phyloP scores from a whole-genome alignment of 2,329 filamentous ascomycete genomes.

The Mollisia scopiformis region DNA sequence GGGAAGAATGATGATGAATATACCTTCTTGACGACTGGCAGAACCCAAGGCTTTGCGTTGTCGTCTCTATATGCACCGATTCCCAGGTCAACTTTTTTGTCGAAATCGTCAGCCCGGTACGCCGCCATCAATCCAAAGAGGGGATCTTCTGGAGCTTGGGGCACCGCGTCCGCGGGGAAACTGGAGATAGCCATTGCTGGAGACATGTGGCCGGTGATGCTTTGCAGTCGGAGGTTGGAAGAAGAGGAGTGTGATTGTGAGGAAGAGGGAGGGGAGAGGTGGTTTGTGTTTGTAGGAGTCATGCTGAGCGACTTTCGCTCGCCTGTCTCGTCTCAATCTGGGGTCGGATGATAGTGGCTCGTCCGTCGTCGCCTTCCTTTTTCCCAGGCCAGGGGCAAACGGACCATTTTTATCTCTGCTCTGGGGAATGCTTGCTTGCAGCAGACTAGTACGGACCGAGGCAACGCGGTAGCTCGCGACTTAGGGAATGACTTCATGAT shows the following conservation, averaged over 20 bases:
- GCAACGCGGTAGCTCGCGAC: background rate
- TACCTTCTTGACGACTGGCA: slow-evolving; percentile 97
- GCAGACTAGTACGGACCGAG: background rate
- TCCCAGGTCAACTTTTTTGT: slow-evolving; percentile 87
- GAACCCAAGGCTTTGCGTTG: slow-evolving; percentile 94
- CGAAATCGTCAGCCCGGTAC: slow-evolving; percentile 76
- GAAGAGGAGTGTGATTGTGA: slow-evolving; percentile 31
- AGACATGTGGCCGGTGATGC: slow-evolving; percentile 72
- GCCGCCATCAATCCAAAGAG: slow-evolving; percentile 92
- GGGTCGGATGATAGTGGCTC: background rate
- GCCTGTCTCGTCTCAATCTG: background rate
- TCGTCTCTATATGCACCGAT: slow-evolving; percentile 95
- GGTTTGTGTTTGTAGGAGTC: slow-evolving; percentile 2
- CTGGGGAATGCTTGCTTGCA: background rate
- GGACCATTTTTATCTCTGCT: background rate
- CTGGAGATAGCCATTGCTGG: slow-evolving; percentile 53
- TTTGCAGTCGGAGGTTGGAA: slow-evolving; percentile 58
- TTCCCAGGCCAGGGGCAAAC: background rate
- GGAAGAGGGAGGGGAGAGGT: slow-evolving; percentile 14
- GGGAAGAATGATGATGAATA: slow-evolving; percentile 28
- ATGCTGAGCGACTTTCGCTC: background rate
- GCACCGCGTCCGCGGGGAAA: slow-evolving; percentile 77
- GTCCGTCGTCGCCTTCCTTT: background rate
- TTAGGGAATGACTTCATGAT: background rate
- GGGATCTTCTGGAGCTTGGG: slow-evolving; percentile 91